Evolutionary conservation across 2,329 filamentous ascomycete genomes (phyloP), one percentile per base, ranked within the genome.

Genomic region (Calonectria crousiana): DNA sequence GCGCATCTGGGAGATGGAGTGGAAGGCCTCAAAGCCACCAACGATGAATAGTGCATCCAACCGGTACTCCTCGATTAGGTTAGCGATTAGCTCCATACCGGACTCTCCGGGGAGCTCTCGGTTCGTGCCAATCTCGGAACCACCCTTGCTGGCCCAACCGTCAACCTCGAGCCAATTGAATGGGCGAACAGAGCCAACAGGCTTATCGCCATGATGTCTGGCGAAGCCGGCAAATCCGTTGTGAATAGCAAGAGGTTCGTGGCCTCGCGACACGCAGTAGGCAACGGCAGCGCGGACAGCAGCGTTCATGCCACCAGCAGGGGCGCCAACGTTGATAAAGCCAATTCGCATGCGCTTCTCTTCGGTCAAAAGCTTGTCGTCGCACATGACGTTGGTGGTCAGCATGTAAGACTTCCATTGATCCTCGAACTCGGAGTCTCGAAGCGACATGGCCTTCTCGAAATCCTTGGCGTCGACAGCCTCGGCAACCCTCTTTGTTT

Each of bases 81-180:
- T 91, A 41, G 96, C 96, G 32, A 97, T 94, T 58, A 90, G 91
- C 79, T 94, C 93, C 85, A 98, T 93, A 79, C 97, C 96, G 0
- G 91, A 92, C 81, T 98, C 96, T 26, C 91, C 92, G 8, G 97
- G 97, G 38, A 98, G 91, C 81, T 95, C 95, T 81, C 97, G 94
- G 89, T 99, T 99, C 32, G 96, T 99, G 79, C 97, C 97, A 81
- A 99, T 98, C 84, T 99, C 97, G 2, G 96, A 98, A 75, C 97
- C 97, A 83, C 97, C 97, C 86, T 95, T 96, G 86, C 95, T 98
- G 18, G 96, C 95, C 97, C 97, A 99, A 75, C 92, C 90, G 83
- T 98, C 96, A 6, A 97, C 95, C 82, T 98, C 97, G 26, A 98
- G 90, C 97, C 97, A 99, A 78, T 93, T 89, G 74, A 98, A 94